A percentile compares a stretch with the other conserved stretches of the same genome.
Evolutionary conservation across 1,284 basidiomycete genomes (phyloP).

Genomic region (Malassezia equina): DNA sequence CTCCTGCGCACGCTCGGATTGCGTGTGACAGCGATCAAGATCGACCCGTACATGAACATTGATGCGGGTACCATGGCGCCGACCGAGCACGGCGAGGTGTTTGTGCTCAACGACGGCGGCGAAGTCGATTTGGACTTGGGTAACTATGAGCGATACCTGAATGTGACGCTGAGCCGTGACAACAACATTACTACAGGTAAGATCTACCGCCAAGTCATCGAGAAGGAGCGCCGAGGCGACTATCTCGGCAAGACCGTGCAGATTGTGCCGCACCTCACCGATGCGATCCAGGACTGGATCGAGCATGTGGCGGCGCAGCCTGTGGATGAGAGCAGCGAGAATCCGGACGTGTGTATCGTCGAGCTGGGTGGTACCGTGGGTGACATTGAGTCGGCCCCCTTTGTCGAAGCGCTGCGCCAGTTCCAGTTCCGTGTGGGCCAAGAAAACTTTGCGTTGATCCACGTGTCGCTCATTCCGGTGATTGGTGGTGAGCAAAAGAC

Average conservation of each 20-base stretch:
- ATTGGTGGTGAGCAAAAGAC: constrained; percentile 99
- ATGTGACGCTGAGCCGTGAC: constrained; percentile 83
- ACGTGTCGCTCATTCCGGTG: constrained; percentile 94
- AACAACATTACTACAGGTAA: constrained; percentile 99
- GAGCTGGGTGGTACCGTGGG: constrained; percentile 93
- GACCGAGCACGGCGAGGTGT: constrained; percentile 97
- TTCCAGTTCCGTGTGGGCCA: constrained; percentile 95
- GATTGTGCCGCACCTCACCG: constrained; percentile 94
- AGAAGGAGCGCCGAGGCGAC: constrained; percentile 91
- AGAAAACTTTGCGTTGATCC: constrained; percentile 93
- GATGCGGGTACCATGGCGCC: constrained; percentile 99
- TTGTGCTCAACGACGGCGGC: constrained; percentile 94
- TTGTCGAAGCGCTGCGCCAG: constrained; percentile 96
- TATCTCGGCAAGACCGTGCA: constrained; percentile 96
- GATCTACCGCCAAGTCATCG: constrained; percentile 92
- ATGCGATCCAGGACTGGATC: constrained; percentile 98
- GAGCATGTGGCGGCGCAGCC: constrained; percentile 85
- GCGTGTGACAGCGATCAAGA: constrained; percentile 97
- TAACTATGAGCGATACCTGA: constrained; percentile 95
- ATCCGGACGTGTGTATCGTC: constrained; percentile 92
- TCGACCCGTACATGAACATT: constrained; percentile 99
- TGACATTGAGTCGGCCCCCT: constrained; percentile 91
- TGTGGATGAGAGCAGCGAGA: constrained; percentile 83
- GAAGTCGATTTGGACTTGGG: constrained; percentile 96
- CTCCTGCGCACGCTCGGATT: constrained; percentile 88